Evolutionary conservation across 163 green algal genomes (phyloP).

Genomic region (Prototheca wickerhamii): DNA sequence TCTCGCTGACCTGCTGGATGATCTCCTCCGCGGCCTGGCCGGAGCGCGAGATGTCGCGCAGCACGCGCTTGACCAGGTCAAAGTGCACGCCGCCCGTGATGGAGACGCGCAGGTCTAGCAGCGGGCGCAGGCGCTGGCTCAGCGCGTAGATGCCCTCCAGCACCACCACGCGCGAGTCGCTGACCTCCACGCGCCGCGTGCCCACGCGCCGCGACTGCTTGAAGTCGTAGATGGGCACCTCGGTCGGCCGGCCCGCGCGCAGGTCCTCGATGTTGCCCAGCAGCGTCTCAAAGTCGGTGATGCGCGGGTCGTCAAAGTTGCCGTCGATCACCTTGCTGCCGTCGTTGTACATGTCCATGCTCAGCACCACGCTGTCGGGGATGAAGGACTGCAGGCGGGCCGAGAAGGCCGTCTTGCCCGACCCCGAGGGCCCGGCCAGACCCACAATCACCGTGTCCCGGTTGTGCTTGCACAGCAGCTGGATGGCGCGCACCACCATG

Average conservation of each 20-base stretch:
- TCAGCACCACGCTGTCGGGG: constrained; percentile 71
- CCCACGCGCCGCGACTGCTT: constrained; percentile 72
- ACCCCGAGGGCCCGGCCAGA: constrained; percentile 79
- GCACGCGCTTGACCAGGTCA: constrained; percentile 89
- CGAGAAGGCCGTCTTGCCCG: constrained; percentile 94
- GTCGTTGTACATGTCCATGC: constrained; percentile 99
- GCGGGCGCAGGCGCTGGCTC: constrained; percentile 36
- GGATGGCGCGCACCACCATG: constrained; percentile 86
- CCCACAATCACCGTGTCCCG: constrained; percentile 82
- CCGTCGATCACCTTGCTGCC: constrained; percentile 79
- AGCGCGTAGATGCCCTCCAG: constrained; percentile 93
- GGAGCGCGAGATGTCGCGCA: constrained; percentile 84
- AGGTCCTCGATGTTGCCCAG: constrained; percentile 80
- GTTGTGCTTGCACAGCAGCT: constrained; percentile 71
- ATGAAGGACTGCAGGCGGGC: constrained; percentile 83
- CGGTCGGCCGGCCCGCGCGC: constrained; percentile 50
- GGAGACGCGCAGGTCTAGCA: constrained; percentile 73
- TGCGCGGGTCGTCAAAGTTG: constrained; percentile 90
- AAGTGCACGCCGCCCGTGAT: constrained; percentile 89
- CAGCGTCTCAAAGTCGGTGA: constrained; percentile 93
- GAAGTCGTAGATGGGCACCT: constrained; percentile 96
- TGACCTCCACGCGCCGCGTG: constrained; percentile 51
- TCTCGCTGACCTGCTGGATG: constrained; percentile 89
- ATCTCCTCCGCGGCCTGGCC: constrained; percentile 90
- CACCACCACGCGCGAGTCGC: constrained; percentile 67